These are phyloP conservation scores for Triticum timopheevii DNA, from an alignment of 176 grass and related monocot species.

Conservation along the genomic window DNA sequence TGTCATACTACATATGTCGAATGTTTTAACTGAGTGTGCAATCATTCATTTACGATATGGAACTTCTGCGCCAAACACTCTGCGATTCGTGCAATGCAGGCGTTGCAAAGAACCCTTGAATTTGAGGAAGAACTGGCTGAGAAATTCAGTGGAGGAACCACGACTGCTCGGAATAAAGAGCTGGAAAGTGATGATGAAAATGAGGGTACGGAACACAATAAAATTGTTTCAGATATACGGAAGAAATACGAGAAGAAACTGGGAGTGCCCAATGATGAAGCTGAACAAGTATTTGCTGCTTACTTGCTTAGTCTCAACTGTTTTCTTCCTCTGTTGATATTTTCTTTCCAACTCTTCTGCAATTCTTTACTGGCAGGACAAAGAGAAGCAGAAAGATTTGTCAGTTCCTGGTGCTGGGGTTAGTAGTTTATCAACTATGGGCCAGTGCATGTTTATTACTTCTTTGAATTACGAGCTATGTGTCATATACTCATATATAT, in stretches of 20 bases:
- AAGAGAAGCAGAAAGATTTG: constrained; percentile 88
- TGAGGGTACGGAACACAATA: constrained; percentile 55
- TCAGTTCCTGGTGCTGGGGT: constrained; percentile 86
- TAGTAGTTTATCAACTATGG: constrained; percentile 51
- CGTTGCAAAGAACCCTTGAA: constrained; percentile 91
- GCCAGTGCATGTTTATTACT: constrained; percentile 17
- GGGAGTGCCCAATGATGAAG: constrained; percentile 44
- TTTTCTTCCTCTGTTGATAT: background rate
- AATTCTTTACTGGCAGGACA: constrained; percentile 59
- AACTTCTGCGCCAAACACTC: constrained; percentile 1
- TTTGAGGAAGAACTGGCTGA: constrained; percentile 99
- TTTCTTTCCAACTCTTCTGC: constrained; percentile 33
- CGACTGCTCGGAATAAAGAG: constrained; percentile 58
- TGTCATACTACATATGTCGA: background rate
- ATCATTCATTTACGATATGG: constrained; percentile 21
- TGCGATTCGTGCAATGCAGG: constrained; percentile 47
- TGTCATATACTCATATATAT: constrained; percentile 21
- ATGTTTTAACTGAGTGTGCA: background rate
- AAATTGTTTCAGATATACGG: constrained; percentile 93
- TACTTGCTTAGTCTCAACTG: constrained; percentile 14
- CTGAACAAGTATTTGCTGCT: constrained; percentile 48
- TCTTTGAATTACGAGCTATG: constrained; percentile 5
- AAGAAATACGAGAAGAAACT: constrained; percentile 97
- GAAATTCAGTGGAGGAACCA: constrained; percentile 91
- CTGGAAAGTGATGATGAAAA: constrained; percentile 72